phyloP scores from a whole-genome alignment of 208 protist genomes.

The Leptomonas pyrrhocoris region DNA sequence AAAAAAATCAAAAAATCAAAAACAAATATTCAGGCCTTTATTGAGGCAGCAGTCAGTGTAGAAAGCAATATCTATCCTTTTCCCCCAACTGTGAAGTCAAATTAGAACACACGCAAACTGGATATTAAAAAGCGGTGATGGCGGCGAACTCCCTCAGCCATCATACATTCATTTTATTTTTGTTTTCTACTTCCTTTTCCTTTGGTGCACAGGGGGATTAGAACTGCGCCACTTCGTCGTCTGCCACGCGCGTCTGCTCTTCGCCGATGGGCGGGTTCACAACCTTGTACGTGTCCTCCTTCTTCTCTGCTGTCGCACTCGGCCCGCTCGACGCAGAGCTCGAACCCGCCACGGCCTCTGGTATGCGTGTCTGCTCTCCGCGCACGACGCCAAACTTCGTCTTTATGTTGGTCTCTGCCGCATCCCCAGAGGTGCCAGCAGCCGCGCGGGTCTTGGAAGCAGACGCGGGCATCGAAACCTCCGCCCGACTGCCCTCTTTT shows the following conservation, averaged over 20 bases:
- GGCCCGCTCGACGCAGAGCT: conserved; percentile 20
- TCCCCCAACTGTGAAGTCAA: too few species aligned
- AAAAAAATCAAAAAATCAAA: not conserved
- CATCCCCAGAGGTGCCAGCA: conserved; percentile 7
- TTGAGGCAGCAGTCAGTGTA: too few species aligned
- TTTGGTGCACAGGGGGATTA: too few species aligned
- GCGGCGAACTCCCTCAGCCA: too few species aligned
- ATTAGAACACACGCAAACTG: too few species aligned
- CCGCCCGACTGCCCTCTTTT: conserved; percentile 24
- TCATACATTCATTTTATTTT: too few species aligned
- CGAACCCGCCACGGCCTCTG: conserved; percentile 24
- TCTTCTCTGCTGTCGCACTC: conserved; percentile 9
- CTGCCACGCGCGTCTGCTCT: conserved; percentile 54
- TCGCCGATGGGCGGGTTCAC: conserved; percentile 40
- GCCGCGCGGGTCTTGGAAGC: conserved; percentile 8
- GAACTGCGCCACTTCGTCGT: conserved; percentile 43
- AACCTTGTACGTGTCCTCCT: conserved; percentile 5
- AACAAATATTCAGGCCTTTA: not conserved
- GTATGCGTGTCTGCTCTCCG: conserved; percentile 53
- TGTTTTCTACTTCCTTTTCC: too few species aligned
- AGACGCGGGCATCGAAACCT: conserved; percentile 8
- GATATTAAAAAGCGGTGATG: too few species aligned
- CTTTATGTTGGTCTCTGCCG: conserved; percentile 18
- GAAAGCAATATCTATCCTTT: too few species aligned
- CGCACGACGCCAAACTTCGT: conserved; percentile 73